Conservation (phyloP, 139 green algal genomes). For the Coccomyxa sp. region DNA sequence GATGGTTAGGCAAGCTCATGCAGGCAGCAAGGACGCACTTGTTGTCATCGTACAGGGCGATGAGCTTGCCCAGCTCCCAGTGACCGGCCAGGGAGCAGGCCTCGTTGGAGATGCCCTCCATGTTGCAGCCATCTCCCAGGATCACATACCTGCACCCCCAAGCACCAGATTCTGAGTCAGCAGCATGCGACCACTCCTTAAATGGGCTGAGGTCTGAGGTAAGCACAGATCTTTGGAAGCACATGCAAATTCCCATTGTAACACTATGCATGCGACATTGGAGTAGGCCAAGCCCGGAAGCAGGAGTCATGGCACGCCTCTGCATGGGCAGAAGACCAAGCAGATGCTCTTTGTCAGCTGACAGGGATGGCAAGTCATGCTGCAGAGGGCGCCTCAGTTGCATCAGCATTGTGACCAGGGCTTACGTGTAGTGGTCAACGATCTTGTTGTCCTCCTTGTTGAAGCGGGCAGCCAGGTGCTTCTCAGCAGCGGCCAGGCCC, state of each 20-base stretch:
- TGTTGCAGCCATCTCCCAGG: conserved; percentile 97
- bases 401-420: not conserved
- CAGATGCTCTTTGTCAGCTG: too few species aligned
- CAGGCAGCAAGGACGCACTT: too few species aligned
- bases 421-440: conserved; percentile 99
- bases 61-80: conserved; percentile 99
- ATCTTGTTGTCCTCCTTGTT: conserved; percentile 93
- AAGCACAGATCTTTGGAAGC: not conserved
- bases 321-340: too few species aligned
- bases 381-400: too few species aligned
- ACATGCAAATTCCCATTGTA: not conserved
- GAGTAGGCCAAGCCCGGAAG: too few species aligned
- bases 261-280: too few species aligned
- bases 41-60: conserved; percentile 99
- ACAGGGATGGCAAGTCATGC: too few species aligned
- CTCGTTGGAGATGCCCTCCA: conserved; percentile 99
- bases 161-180: not conserved
- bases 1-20: too few species aligned
- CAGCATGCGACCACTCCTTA: not conserved
- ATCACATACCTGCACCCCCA: conserved; percentile 83
- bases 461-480: conserved; percentile 94
- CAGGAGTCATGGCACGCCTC: too few species aligned
- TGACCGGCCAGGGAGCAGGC: conserved; percentile 94
- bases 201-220: not conserved
- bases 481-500: conserved; percentile 89